phyloP scores from a whole-genome alignment of 805 yeast genomes.

The Blastobotrys parvus region DNA sequence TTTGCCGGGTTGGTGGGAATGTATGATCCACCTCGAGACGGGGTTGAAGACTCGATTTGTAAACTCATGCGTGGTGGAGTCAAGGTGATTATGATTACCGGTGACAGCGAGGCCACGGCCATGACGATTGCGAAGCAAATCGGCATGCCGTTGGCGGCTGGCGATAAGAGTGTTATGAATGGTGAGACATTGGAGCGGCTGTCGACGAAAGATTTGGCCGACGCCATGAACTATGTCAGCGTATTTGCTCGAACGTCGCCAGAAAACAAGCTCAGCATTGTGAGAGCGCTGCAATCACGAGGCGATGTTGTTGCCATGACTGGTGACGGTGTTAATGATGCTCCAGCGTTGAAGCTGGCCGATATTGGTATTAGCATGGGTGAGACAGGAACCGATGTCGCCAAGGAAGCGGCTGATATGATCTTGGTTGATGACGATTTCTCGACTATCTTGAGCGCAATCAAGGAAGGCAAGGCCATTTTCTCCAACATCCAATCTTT shows the following conservation, averaged over 20 bases:
- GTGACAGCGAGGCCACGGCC: constrained; percentile 86
- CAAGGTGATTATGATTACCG: constrained; percentile 96
- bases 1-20: constrained; percentile 88
- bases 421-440: constrained; percentile 95
- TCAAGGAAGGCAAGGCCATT: constrained; percentile 96
- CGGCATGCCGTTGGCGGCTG: constrained; percentile 67
- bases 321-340: constrained; percentile 59
- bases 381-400: constrained; percentile 95
- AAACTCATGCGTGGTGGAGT: constrained; percentile 86
- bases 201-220: constrained; percentile 63
- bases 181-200: constrained; percentile 78
- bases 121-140: constrained; percentile 76
- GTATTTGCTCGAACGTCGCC: constrained; percentile 95
- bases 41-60: constrained; percentile 67
- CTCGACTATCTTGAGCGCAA: constrained; percentile 85
- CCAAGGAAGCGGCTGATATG: constrained; percentile 98
- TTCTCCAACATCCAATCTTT: constrained; percentile 93
- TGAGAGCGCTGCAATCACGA: constrained; percentile 56
- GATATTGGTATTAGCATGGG: constrained; percentile 62
- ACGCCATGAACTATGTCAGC: constrained; percentile 71
- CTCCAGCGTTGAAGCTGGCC: constrained; percentile 54
- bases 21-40: constrained; percentile 96
- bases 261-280: constrained; percentile 84
- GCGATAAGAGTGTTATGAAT: constrained; percentile 60
- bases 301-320: constrained; percentile 57